Conservation (phyloP, 208 protist species). For the Naegleria lovaniensis region DNA sequence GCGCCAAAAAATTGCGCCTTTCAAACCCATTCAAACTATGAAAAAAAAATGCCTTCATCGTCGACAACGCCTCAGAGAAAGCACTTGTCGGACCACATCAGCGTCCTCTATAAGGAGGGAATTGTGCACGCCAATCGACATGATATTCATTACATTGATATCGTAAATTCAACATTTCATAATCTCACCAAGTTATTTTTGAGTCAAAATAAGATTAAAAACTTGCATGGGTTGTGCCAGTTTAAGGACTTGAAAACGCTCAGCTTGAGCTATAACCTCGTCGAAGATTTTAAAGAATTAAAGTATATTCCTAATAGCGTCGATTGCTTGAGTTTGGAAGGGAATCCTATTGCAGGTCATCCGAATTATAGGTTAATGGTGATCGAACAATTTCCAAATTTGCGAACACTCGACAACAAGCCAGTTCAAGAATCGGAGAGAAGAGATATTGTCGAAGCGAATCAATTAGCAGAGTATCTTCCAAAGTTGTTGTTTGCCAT, state of each 20-base stretch:
- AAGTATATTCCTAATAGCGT: neutral
- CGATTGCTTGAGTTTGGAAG: neutral
- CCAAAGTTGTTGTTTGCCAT: neutral
- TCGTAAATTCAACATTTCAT: slow-evolving; percentile 2
- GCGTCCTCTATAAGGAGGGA: neutral
- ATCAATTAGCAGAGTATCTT: neutral
- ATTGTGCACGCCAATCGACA: neutral
- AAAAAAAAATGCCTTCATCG: neutral
- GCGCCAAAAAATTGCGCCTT: neutral
- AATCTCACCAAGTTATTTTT: neutral
- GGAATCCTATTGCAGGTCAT: neutral
- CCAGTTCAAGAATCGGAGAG: neutral
- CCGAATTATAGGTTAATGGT: neutral
- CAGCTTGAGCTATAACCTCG: neutral
- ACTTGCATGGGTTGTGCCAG: neutral
- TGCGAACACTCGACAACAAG: neutral
- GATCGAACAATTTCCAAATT: neutral
- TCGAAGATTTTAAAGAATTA: slow-evolving; percentile 5
- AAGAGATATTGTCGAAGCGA: neutral
- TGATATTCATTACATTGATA: neutral
- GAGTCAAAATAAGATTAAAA: neutral
- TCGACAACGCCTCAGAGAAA: neutral
- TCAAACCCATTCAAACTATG: neutral
- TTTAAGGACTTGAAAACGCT: neutral
- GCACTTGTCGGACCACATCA: no score